These are phyloP conservation scores for Chaetomiaceae sp. DNA, from an alignment of 2,329 filamentous ascomycete species.

Conservation along the genomic window DNA sequence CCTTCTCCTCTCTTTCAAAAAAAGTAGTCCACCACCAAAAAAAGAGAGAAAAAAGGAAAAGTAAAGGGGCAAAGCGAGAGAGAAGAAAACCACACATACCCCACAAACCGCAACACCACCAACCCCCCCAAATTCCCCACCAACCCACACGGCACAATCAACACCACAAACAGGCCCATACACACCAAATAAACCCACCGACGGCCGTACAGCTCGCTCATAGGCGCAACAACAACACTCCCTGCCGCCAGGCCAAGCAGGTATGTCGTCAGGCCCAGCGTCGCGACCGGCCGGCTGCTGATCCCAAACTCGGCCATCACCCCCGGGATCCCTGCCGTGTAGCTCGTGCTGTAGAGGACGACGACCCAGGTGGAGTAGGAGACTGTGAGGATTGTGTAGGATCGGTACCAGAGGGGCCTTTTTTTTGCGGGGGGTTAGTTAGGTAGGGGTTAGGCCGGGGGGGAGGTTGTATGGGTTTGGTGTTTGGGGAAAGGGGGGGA, in stretches of 20 bases:
- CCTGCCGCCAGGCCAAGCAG: slow-evolving; percentile 66
- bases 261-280: slow-evolving; percentile 70
- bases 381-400: slow-evolving; percentile 37
- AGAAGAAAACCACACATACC: slow-evolving; percentile 33
- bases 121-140: slow-evolving; percentile 60
- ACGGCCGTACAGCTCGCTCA: slow-evolving; percentile 63
- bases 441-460: too few relatives aligned
- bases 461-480: too few relatives aligned
- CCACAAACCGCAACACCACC: slow-evolving; percentile 65
- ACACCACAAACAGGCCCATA: slow-evolving; percentile 55
- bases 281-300: slow-evolving; percentile 48
- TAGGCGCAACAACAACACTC: slow-evolving; percentile 65
- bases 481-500: too few relatives aligned
- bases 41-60: slow-evolving; percentile 6
- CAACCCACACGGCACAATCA: slow-evolving; percentile 66
- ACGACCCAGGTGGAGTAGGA: slow-evolving; percentile 41
- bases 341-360: slow-evolving; percentile 69
- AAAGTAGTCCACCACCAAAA: too few relatives aligned
- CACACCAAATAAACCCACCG: slow-evolving; percentile 61
- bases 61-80: background rate
- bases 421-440: background rate
- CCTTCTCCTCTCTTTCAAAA: background rate
- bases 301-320: slow-evolving; percentile 62
- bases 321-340: slow-evolving; percentile 63
- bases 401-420: slow-evolving; percentile 44